Evolutionary conservation across 1,139 yeast species (phyloP), one percentile per base, ranked within the genome.

Genomic region (Citeromyces hawaiiensis): DNA sequence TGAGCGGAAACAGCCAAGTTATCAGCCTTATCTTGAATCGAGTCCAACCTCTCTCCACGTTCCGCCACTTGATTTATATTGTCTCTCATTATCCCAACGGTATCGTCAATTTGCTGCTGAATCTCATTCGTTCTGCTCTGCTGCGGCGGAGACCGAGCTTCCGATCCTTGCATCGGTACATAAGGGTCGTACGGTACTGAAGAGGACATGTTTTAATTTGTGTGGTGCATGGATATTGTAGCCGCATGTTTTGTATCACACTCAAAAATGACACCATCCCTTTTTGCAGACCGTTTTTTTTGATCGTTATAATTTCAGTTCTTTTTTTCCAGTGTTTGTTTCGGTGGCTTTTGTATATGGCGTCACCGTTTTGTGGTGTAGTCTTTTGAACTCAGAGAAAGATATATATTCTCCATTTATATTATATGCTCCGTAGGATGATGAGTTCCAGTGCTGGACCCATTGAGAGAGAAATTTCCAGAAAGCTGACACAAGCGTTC

Each of bases 61-160:
- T 87, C 95, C 25, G 95, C 94, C 36, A 87, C 96, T 57, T 87
- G 86, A 65, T 87, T 87, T 64, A 91, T 86, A 66, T 93, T 91
- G 54, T 91, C 96, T 63, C 97, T 75, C 98, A 91, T 93, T 57
- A 88, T 83, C 29, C 95, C 97, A 36, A 93, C 97, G 19, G 99
- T 88, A 57, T 86, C 96, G 59, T 87, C 94, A 58, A 87, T 86
- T 70, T 87, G 94, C 79, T 77, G 56, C 33, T 37, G 40, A 5
- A 44, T 35, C 32, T 42, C 42, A 30, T n/a, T 42, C 27, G 40
- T 36, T 18, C 40, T 36, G 15, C 15, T n/a, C 32, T 29, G 32
- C 9, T 29, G 32, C 4, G 32, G 32, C 4, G 32, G 32, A 11
- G 38, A 38, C 19, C 38, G 35, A 21, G 40, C 15, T 15, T 71